Evolutionary conservation across 192 early-diverging fungal species (phyloP), one percentile per base, ranked within the genome.

Genomic region (Chytriomyces sp.): DNA sequence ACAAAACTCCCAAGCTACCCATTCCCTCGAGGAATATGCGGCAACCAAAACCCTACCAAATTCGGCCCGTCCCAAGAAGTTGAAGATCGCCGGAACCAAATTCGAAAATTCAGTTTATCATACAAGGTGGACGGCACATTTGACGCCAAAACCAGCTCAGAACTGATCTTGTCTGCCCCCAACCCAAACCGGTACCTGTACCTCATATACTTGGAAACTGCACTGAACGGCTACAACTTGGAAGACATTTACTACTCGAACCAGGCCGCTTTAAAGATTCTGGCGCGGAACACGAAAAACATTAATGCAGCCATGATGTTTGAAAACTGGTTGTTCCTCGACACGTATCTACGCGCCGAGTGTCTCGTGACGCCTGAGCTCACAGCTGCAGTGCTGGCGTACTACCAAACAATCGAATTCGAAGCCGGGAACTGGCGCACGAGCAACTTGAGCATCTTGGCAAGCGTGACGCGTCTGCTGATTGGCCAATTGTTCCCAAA

Each of bases 311-410:
- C 57, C 16, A 59, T 59, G 57, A 20, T n/a, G 20, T 59, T 59
- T 59, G 57, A 59, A 59, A 59, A 59, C 57, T 59, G 57, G 57
- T 59, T 59, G 57, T 59, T 59, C 20, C 57, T 59, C 0, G 57
- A 59, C 57, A 20, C 57, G 18, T 59, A 59, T 20, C 57, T 59
- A 3, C 57, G 57, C 7, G 57, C 57, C 20, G 18, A 59, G 57
- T 59, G 57, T 59, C 57, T 59, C 20, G 57, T 59, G 57, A 59
- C 57, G 7, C 57, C 57, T n/a, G 57, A 59, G 20, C 16, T 59
- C 3, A 59, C 57, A n/a, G 57, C 57, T n/a, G 20, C 18, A 2
- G 57, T 59, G 7, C 20, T 59, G 20, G 20, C 16, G 5, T 59
- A 59, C 20, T 59, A 59, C 20, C 57, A 59, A 59, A 59, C 57